phyloP scores from a whole-genome alignment of 129 eudicot species.

The Helianthus annuus region DNA sequence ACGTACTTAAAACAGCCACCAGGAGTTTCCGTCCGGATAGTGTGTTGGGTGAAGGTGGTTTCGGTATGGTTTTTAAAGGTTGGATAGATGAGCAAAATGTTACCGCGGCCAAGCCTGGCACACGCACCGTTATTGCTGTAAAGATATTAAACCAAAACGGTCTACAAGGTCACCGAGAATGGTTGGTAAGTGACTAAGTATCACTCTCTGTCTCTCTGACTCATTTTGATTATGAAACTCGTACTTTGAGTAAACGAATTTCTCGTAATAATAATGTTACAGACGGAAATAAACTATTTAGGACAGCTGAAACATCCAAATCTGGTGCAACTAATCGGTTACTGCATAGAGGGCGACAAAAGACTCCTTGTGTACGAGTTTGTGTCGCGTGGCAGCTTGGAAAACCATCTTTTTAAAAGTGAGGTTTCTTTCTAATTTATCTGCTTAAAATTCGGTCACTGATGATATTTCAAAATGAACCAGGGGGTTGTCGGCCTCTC shows the following conservation, averaged over 20 bases:
- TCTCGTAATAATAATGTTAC: slow-evolving; percentile 11
- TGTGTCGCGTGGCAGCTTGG: slow-evolving; percentile 85
- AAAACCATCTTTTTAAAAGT: slow-evolving; percentile 81
- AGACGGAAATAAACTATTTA: slow-evolving; percentile 73
- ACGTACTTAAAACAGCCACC: slow-evolving; percentile 55
- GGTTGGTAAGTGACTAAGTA: slow-evolving; percentile 77
- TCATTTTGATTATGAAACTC: not conserved
- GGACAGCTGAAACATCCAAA: slow-evolving; percentile 82
- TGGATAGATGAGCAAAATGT: slow-evolving; percentile 68
- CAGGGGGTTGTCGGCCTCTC: slow-evolving; percentile 71
- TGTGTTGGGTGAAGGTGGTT: slow-evolving; percentile 83
- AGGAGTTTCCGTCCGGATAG: slow-evolving; percentile 78
- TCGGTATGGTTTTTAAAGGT: slow-evolving; percentile 74
- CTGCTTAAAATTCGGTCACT: not conserved
- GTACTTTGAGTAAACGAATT: not conserved
- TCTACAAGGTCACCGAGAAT: slow-evolving; percentile 72
- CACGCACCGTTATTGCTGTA: slow-evolving; percentile 66
- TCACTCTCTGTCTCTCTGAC: not conserved
- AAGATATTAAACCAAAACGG: slow-evolving; percentile 67
- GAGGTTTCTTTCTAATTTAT: slow-evolving; percentile 27
- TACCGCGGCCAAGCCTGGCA: slow-evolving; percentile 64
- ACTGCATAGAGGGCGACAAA: slow-evolving; percentile 75
- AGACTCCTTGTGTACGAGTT: slow-evolving; percentile 73
- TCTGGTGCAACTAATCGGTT: slow-evolving; percentile 66
- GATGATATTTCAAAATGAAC: slow-evolving; percentile 11